phyloP scores from a whole-genome alignment of 441 rosid species.

The Pelargonium fulgidum region DNA sequence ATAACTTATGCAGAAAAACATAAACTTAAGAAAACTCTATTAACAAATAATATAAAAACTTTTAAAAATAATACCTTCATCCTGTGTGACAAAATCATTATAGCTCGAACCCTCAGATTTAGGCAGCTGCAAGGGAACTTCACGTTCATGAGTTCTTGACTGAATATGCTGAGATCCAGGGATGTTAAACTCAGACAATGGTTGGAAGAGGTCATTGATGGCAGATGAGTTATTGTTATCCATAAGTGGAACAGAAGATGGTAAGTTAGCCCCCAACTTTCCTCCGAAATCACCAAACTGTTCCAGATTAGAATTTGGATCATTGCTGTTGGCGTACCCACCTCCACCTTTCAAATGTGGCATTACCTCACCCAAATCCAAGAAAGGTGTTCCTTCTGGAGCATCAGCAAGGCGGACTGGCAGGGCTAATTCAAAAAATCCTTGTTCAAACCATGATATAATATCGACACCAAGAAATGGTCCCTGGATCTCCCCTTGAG shows the following conservation, averaged over 20 bases:
- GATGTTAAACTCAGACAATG: slow-evolving; percentile 27
- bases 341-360: slow-evolving; percentile 37
- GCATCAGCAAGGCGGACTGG: slow-evolving; percentile 52
- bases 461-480: slow-evolving; percentile 52
- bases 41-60: slow-evolving; percentile 12
- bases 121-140: slow-evolving; percentile 31
- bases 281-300: slow-evolving; percentile 31
- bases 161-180: slow-evolving; percentile 30
- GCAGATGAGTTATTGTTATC: slow-evolving; percentile 29
- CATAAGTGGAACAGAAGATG: slow-evolving; percentile 25
- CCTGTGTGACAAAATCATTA: slow-evolving; percentile 45
- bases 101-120: slow-evolving; percentile 36
- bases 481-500: slow-evolving; percentile 55
- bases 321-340: slow-evolving; percentile 16
- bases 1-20: not conserved
- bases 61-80: slow-evolving; percentile 48
- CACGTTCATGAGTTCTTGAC: slow-evolving; percentile 35
- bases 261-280: slow-evolving; percentile 29
- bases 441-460: slow-evolving; percentile 57
- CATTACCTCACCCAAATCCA: slow-evolving; percentile 47
- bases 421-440: slow-evolving; percentile 54
- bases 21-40: not conserved
- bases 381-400: slow-evolving; percentile 52
- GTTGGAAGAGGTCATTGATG: slow-evolving; percentile 20
- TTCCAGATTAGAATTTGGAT: slow-evolving; percentile 30